These are phyloP conservation scores for Celoporthe dispersa DNA, from an alignment of 2,329 filamentous ascomycete genomes.

Conservation along the genomic window DNA sequence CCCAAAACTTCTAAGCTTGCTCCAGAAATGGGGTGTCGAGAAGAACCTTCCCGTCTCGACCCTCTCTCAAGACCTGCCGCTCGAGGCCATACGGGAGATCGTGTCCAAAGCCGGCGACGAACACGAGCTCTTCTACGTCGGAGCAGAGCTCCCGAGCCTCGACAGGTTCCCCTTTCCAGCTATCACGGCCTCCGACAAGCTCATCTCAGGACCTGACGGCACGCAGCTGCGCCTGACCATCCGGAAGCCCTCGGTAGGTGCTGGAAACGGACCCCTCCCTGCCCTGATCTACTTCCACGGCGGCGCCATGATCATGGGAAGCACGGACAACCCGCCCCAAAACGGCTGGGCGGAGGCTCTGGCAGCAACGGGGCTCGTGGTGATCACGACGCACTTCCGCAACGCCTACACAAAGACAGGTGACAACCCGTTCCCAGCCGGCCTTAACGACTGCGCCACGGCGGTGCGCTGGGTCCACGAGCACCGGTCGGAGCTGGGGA, in stretches of 20 bases:
- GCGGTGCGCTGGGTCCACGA: constrained; percentile 37
- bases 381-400: constrained; percentile 47
- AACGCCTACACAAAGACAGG: constrained; percentile 51
- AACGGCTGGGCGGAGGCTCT: neutral
- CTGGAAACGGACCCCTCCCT: neutral
- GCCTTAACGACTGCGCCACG: constrained; percentile 27
- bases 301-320: constrained; percentile 12
- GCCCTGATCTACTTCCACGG: constrained; percentile 27
- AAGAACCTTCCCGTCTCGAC: neutral
- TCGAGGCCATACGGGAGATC: neutral
- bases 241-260: neutral
- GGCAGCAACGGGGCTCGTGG: constrained; percentile 4
- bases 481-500: neutral
- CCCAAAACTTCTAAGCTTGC: neutral
- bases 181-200: constrained; percentile 5
- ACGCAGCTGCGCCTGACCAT: constrained; percentile 13
- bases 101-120: neutral
- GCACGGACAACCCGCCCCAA: constrained; percentile 12
- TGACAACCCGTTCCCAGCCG: constrained; percentile 46
- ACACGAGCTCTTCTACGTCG: neutral
- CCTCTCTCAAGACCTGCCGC: neutral
- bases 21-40: neutral
- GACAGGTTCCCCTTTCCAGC: neutral
- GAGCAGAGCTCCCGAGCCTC: neutral
- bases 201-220: neutral